Evolutionary conservation across 352 stramenopile genomes (phyloP).

Genomic region (Globisporangium sylvaticum): DNA sequence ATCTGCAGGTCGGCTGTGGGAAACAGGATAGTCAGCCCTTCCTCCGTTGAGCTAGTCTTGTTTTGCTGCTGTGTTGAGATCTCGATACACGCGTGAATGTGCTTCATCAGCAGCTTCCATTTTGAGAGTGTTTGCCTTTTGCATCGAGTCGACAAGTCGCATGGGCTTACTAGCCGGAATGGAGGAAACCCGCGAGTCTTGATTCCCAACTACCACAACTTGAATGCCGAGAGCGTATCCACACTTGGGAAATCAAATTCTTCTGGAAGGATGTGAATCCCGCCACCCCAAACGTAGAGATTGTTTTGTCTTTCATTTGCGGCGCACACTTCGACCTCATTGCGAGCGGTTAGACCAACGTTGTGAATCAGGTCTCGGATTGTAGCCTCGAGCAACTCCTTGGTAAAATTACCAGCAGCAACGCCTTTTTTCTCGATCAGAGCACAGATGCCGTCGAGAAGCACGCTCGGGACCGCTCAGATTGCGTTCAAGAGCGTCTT

Average conservation of each 20-base stretch:
- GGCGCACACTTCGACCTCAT: not conserved
- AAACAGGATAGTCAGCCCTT: not conserved
- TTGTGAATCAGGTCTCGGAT: not conserved
- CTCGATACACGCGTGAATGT: not conserved
- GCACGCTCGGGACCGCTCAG: not conserved
- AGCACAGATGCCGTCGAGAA: not conserved
- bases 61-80: not conserved
- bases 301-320: not conserved
- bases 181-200: not conserved
- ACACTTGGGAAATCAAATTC: not conserved
- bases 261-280: not conserved
- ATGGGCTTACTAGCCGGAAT: not conserved
- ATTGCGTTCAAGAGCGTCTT: not conserved
- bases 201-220: not conserved
- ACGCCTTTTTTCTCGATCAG: not conserved
- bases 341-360: not conserved
- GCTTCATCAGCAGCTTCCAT: not conserved
- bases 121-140: not conserved
- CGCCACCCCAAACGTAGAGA: not conserved
- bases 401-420: not conserved
- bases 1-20: not conserved
- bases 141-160: not conserved
- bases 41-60: not conserved
- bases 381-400: not conserved
- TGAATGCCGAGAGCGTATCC: not conserved